These are phyloP conservation scores for Yamadazyma atmosphaerica DNA, from an alignment of 1,139 yeast species.

Conservation along the genomic window DNA sequence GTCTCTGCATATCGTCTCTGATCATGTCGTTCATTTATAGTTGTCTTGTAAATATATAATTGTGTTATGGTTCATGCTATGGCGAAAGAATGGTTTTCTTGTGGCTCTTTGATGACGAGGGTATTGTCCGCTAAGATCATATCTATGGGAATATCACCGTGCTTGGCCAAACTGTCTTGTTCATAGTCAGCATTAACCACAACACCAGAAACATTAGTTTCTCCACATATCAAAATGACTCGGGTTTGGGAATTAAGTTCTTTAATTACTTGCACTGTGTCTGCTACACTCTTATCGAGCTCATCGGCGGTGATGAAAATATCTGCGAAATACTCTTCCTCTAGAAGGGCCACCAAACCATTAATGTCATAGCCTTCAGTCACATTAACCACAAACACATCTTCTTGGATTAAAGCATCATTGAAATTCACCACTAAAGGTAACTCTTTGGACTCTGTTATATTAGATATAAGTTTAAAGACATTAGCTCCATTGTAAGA, in stretches of 20 bases:
- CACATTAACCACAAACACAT: background rate
- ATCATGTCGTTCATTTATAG: background rate
- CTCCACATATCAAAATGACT: background rate
- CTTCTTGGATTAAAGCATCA: background rate
- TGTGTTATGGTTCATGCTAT: too few species aligned
- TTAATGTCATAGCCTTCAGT: background rate
- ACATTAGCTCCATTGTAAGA: background rate
- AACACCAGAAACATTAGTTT: background rate
- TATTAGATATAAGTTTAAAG: background rate
- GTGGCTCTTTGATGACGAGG: background rate
- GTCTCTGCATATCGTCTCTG: background rate
- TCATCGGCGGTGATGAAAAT: background rate
- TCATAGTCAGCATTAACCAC: background rate
- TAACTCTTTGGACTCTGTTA: background rate
- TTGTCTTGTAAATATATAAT: background rate
- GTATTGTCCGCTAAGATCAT: background rate
- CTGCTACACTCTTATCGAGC: background rate
- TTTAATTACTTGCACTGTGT: background rate
- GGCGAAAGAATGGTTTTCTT: too few species aligned
- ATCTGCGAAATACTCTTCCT: background rate
- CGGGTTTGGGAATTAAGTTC: background rate
- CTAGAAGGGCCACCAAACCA: background rate
- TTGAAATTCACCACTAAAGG: constrained; percentile 1
- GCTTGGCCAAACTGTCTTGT: background rate
- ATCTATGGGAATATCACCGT: background rate